Percentiles rank a stretch among this genome's conserved stretches.
Conservation (phyloP, 1,284 basidiomycete species). For the Neolentinus lepideus region DNA sequence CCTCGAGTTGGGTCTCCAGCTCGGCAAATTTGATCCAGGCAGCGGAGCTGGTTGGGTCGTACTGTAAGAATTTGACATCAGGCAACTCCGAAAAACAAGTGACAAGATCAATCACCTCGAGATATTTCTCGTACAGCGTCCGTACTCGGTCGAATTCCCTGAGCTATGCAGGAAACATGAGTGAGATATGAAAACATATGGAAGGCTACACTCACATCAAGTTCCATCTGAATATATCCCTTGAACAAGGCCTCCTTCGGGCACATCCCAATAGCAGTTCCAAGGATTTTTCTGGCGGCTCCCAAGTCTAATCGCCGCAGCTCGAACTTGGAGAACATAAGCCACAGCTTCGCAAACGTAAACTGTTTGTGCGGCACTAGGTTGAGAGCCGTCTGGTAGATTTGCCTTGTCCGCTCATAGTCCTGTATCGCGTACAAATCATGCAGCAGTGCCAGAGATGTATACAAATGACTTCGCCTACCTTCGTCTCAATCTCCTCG, state of each 20-base stretch:
- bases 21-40: constrained; percentile 99
- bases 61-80: constrained; percentile 35
- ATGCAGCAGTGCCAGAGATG: background rate
- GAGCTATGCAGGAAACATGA: constrained; percentile 35
- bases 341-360: constrained; percentile 96
- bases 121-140: constrained; percentile 89
- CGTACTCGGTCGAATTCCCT: constrained; percentile 94
- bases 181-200: constrained; percentile 3
- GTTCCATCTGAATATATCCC: constrained; percentile 90
- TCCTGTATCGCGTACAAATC: constrained; percentile 42
- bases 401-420: constrained; percentile 77
- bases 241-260: constrained; percentile 94
- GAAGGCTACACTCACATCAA: constrained; percentile 53
- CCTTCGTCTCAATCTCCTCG: constrained; percentile 93
- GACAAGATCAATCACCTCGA: constrained; percentile 67
- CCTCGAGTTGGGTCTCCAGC: constrained; percentile 88
- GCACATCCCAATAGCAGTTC: constrained; percentile 90
- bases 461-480: constrained; percentile 20
- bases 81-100: constrained; percentile 2
- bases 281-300: constrained; percentile 87
- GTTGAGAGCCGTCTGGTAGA: constrained; percentile 86
- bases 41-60: constrained; percentile 82
- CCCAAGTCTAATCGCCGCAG: constrained; percentile 78
- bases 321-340: constrained; percentile 90
- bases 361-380: constrained; percentile 95